Conservation (phyloP, 2,329 filamentous ascomycete species). For the Monosporascus sp. region DNA sequence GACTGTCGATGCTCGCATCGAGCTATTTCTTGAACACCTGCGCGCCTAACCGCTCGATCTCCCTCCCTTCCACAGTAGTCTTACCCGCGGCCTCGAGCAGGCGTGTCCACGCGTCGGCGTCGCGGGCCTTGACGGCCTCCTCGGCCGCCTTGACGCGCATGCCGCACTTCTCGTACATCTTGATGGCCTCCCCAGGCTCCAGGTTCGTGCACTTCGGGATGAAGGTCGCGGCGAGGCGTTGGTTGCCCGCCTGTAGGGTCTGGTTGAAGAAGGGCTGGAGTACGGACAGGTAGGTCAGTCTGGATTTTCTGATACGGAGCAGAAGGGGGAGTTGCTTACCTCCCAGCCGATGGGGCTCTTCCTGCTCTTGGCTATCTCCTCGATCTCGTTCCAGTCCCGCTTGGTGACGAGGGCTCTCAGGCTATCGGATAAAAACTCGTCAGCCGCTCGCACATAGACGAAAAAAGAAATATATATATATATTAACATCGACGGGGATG, state of each 20-base stretch:
- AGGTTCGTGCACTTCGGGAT: constrained; percentile 79
- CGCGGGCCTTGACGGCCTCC: constrained; percentile 79
- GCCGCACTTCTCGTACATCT: constrained; percentile 96
- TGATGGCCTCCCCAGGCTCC: constrained; percentile 62
- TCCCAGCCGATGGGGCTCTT: constrained; percentile 97
- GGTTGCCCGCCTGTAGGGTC: constrained; percentile 81
- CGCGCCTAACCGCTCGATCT: constrained; percentile 76
- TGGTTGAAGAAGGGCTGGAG: constrained; percentile 83
- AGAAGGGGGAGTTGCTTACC: constrained; percentile 43
- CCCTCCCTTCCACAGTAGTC: constrained; percentile 59
- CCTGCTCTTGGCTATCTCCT: constrained; percentile 71
- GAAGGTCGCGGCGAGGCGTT: constrained; percentile 75
- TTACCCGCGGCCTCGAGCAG: constrained; percentile 69
- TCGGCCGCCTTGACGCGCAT: constrained; percentile 84
- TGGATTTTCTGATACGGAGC: not conserved
- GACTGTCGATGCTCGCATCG: no score
- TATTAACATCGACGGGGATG: not conserved
- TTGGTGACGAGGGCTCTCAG: constrained; percentile 84
- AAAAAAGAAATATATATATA: not conserved
- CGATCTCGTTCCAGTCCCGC: constrained; percentile 86
- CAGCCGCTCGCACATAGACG: constrained; percentile 3
- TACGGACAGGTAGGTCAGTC: not conserved
- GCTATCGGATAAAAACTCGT: constrained; percentile 38
- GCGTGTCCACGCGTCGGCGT: constrained; percentile 67
- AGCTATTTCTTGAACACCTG: constrained; percentile 46